phyloP scores from a whole-genome alignment of 163 green algal genomes.

The Prototheca wickerhamii region DNA sequence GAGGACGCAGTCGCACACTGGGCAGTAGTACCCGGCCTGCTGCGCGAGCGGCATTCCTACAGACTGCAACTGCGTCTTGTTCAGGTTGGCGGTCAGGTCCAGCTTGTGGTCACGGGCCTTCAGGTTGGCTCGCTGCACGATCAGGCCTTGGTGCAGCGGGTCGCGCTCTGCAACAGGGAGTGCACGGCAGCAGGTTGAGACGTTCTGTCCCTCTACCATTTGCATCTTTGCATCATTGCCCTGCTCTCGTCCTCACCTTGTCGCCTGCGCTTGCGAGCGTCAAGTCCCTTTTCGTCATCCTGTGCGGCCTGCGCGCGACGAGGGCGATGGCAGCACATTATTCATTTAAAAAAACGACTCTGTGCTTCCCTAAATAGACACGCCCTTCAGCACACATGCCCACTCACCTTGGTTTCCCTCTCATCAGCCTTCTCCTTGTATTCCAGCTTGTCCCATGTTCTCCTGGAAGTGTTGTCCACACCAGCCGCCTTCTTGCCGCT shows the following conservation, averaged over 20 bases:
- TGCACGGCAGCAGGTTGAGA: neutral
- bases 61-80: constrained; percentile 70
- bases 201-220: neutral
- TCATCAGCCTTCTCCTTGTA: constrained; percentile 67
- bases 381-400: too few relatives aligned
- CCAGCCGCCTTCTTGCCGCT: constrained; percentile 15
- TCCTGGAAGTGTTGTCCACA: constrained; percentile 80
- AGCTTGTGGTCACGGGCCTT: constrained; percentile 71
- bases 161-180: constrained; percentile 42
- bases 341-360: too few relatives aligned
- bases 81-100: constrained; percentile 72
- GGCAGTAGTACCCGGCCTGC: constrained; percentile 94
- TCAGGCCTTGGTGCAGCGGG: constrained; percentile 68
- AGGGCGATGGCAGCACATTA: too few relatives aligned
- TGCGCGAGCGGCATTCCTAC: constrained; percentile 58
- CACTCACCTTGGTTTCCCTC: constrained; percentile 45
- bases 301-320: constrained; percentile 13
- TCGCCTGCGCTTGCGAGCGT: constrained; percentile 64
- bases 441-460: constrained; percentile 80
- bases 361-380: too few relatives aligned
- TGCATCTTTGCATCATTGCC: neutral
- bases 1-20: constrained; percentile 92
- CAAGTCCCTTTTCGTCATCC: constrained; percentile 47
- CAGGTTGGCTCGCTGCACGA: constrained; percentile 73
- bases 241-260: constrained; percentile 22